Evolutionary conservation across 768 basidiomycete genomes (phyloP), one percentile per base, ranked within the genome.

Genomic region (Hydnum rufescens): DNA sequence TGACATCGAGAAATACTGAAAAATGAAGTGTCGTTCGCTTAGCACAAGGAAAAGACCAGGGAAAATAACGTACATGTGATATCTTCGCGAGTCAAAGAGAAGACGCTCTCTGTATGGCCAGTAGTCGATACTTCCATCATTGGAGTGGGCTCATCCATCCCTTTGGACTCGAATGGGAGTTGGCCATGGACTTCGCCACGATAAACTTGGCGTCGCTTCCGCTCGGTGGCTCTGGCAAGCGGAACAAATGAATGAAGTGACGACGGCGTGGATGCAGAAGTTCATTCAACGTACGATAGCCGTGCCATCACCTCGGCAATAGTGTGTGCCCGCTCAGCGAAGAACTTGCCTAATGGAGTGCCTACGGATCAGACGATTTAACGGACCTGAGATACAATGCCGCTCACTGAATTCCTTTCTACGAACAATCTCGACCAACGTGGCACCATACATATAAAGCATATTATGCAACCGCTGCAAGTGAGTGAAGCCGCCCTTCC

Each of bases 381-480:
- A 6, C 42, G 50, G 23, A 39, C 46, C 42, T 23, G 32, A 18
- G 25, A 52, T 25, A 36, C 25, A 51, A 13, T 39, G 4, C 30
- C 52, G 64, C 78, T 64, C 55, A 82, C 87, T 71, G 64, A 93
- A 95, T 62, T 93, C 87, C 59, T 86, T 86, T 52, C 93, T 71
- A 54, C 93, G 72, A 2, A 92, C 84, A 29, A 96, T 78, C 65
- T 97, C 93, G 18, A 90, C 73, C 5, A 95, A 74, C 0, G 89
- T 88, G 1, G 86, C 84, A 0, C 85, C 83, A 64, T 97, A 97
- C 0, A 86, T 88, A 60, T 88, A 90, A 0, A 92, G 64, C 76
- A 96, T 84, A 52, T 74, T 79, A 62, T 93, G 89, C 42, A 96
- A 68, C 18, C 93, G 73, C 49, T 82, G 76, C 13, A 97, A 82